Evolutionary conservation across 352 stramenopile species (phyloP), one percentile per base, ranked within the genome.

Genomic region (Phytophthora parvispora): DNA sequence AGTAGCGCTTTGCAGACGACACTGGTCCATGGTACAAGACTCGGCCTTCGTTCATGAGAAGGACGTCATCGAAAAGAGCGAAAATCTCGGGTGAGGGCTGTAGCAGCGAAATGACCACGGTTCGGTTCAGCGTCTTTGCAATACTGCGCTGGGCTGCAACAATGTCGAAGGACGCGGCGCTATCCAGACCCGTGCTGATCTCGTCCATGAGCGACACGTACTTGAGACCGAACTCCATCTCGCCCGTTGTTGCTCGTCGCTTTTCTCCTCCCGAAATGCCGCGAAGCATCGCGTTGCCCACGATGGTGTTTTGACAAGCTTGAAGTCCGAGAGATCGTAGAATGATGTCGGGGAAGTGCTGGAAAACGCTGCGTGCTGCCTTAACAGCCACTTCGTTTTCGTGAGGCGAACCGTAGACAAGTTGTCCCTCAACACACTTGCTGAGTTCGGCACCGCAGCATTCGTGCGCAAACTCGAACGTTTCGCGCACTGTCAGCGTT

Each of bases 81-180:
- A 90, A 87, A 18, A 97, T 75, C 64, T 97, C 92, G 29, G 94
- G 92, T 18, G 92, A 78, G 47, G 94, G 92, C 71, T 98, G 74
- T 3, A 95, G 69, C 40, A 97, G 71, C 13, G 87, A 87, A 8
- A 94, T 71, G 18, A 87, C 73, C 34, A 69, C 43, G 1, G 76
- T 78, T 15, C 55, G 52, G 6, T 65, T 47, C 4, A 89, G 45
- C 3, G 55, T 73, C 38, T 75, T 31, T 10, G 82, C 84, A 3
- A 80, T 83, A 12, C 70, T 81, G 67, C 92, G 83, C 24, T 92
- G 72, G 2, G 81, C 81, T n/a, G 80, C 89, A 40, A 69, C 83
- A 72, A 93, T 89, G 57, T 93, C 81, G 5, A 97, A 85, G 22
- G 78, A 78, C 2, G 75, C 67, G 9, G 78, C 77, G 13, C 50